Percentiles rank a stretch among this genome's conserved stretches.
phyloP scores from a whole-genome alignment of 148 eudicot species.

The Amaranthus palmeri region DNA sequence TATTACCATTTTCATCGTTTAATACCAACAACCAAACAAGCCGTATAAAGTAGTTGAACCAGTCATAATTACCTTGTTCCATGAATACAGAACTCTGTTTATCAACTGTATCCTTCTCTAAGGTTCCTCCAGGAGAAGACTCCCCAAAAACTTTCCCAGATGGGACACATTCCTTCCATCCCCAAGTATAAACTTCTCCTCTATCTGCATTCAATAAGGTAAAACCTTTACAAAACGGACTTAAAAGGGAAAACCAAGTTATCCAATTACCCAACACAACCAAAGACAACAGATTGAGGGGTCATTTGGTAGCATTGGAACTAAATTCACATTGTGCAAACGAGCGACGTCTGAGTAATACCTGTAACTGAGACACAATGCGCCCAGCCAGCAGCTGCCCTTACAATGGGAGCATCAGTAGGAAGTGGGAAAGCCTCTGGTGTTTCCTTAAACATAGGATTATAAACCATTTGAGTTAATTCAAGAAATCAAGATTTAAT shows the following conservation, averaged over 20 bases:
- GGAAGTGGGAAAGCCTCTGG: slow-evolving; percentile 97
- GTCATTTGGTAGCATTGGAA: too few species aligned
- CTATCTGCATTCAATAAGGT: slow-evolving; percentile 33
- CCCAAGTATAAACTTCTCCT: slow-evolving; percentile 93
- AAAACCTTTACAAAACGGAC: neutral
- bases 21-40: too few species aligned
- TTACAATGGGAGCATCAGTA: slow-evolving; percentile 50
- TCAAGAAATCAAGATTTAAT: neutral
- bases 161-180: slow-evolving; percentile 98
- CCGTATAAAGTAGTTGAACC: neutral
- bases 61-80: slow-evolving; percentile 59
- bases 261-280: neutral
- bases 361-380: slow-evolving; percentile 95
- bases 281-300: neutral
- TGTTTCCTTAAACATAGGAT: slow-evolving; percentile 60
- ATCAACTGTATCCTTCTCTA: slow-evolving; percentile 54
- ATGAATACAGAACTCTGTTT: slow-evolving; percentile 34
- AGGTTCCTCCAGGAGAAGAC: slow-evolving; percentile 40
- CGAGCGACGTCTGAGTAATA: slow-evolving; percentile 15
- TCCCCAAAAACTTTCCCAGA: slow-evolving; percentile 81
- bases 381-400: slow-evolving; percentile 99
- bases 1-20: too few species aligned
- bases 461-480: slow-evolving; percentile 23
- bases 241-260: neutral
- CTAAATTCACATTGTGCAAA: too few species aligned